These are phyloP conservation scores for Yarrowia bubula DNA, from an alignment of 805 yeast species.

Conservation along the genomic window DNA sequence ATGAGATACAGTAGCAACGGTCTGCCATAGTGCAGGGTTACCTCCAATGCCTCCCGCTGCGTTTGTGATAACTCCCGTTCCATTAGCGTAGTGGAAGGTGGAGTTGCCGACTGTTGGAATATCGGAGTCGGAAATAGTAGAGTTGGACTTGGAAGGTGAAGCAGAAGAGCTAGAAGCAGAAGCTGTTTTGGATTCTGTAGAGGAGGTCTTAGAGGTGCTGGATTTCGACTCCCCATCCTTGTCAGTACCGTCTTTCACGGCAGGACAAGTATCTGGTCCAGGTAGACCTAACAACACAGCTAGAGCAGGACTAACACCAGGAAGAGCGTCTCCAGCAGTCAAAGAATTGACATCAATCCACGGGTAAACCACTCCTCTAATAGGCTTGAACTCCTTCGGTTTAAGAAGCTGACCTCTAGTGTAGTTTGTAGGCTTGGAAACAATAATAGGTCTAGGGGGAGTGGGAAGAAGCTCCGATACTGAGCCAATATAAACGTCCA, in stretches of 20 bases:
- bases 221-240: neutral
- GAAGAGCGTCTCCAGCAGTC: slow-evolving; percentile 1
- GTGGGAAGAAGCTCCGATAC: slow-evolving; percentile 46
- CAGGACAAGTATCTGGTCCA: neutral
- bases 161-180: too few species aligned
- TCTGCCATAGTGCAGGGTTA: slow-evolving; percentile 58
- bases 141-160: neutral
- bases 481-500: slow-evolving; percentile 46
- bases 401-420: neutral
- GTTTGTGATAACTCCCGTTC: slow-evolving; percentile 34
- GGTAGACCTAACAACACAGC: neutral
- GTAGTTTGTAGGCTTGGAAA: neutral
- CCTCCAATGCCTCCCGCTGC: slow-evolving; percentile 54
- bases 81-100: neutral
- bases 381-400: neutral
- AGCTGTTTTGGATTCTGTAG: too few species aligned
- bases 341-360: slow-evolving; percentile 40
- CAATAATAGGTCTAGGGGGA: slow-evolving; percentile 35
- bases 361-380: slow-evolving; percentile 49
- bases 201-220: neutral
- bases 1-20: slow-evolving; percentile 47
- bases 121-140: neutral
- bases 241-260: neutral
- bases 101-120: neutral
- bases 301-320: neutral